Conservation (phyloP, 75 land plant species). For the Sequoia sempervirens region DNA sequence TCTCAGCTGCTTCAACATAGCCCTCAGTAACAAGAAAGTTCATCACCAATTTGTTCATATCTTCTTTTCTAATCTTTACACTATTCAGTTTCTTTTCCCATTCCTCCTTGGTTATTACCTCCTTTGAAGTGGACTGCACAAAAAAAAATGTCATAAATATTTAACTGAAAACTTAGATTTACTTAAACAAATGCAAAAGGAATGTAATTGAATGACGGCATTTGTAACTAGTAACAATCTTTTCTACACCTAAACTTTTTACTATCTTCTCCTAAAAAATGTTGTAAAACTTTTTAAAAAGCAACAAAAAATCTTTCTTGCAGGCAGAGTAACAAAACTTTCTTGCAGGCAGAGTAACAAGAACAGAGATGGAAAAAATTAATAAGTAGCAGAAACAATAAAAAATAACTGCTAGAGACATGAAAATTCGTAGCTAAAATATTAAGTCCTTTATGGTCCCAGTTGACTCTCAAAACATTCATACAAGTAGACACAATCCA, state of each 20-base stretch:
- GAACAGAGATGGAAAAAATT: neutral
- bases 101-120: constrained; percentile 84
- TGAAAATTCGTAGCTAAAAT: neutral
- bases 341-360: no score
- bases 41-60: constrained; percentile 95
- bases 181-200: neutral
- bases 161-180: neutral
- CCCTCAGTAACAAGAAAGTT: constrained; percentile 96
- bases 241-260: neutral
- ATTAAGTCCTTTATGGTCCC: neutral
- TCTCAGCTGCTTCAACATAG: constrained; percentile 96
- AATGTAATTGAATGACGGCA: neutral
- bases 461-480: neutral
- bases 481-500: neutral
- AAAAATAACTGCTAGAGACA: neutral
- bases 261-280: neutral
- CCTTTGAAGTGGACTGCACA: constrained; percentile 73
- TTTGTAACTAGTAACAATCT: neutral
- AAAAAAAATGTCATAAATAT: neutral
- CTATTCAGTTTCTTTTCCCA: constrained; percentile 91
- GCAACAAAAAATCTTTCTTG: neutral
- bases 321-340: no score
- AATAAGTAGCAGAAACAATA: neutral
- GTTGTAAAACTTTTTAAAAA: neutral
- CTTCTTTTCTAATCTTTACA: constrained; percentile 87